A percentile compares a stretch with the other conserved stretches of the same genome.
These are phyloP conservation scores for Beauveria sp. DNA, from an alignment of 2,329 filamentous ascomycete genomes.

Conservation along the genomic window DNA sequence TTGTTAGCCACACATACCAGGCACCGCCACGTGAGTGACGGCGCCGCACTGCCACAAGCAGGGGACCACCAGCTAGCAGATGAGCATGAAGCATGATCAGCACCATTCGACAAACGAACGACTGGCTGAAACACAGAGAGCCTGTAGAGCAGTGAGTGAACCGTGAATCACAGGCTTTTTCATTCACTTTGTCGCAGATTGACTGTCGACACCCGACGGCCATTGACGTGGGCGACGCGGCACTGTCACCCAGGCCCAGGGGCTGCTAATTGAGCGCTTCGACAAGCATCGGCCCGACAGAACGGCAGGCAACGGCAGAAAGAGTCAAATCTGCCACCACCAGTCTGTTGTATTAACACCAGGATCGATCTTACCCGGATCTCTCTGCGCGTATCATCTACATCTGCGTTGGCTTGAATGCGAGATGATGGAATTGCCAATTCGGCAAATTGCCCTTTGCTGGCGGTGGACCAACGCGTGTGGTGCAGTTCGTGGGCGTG, in stretches of 20 bases:
- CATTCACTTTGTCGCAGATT: not conserved
- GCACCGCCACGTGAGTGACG: not conserved
- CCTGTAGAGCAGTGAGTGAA: not conserved
- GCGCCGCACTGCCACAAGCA: not conserved
- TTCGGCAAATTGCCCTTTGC: not conserved
- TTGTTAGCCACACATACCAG: not conserved
- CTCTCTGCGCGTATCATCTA: not conserved
- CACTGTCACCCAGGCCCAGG: not conserved
- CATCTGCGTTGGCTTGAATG: not conserved
- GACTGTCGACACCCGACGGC: not conserved
- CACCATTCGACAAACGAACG: not conserved
- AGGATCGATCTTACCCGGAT: not conserved
- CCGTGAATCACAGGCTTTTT: not conserved
- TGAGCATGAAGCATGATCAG: not conserved
- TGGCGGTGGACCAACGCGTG: not conserved
- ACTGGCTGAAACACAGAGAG: not conserved
- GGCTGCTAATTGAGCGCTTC: not conserved
- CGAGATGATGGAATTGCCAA: not conserved
- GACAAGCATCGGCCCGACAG: not conserved
- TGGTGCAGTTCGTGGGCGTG: not conserved
- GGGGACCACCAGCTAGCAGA: not conserved
- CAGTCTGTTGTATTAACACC: not conserved
- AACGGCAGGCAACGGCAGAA: not conserved
- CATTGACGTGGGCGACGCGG: not conserved
- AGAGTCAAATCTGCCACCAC: not conserved